phyloP scores from a whole-genome alignment of 2,329 filamentous ascomycete species.

The Pseudopyrenochaeta lycopersici region DNA sequence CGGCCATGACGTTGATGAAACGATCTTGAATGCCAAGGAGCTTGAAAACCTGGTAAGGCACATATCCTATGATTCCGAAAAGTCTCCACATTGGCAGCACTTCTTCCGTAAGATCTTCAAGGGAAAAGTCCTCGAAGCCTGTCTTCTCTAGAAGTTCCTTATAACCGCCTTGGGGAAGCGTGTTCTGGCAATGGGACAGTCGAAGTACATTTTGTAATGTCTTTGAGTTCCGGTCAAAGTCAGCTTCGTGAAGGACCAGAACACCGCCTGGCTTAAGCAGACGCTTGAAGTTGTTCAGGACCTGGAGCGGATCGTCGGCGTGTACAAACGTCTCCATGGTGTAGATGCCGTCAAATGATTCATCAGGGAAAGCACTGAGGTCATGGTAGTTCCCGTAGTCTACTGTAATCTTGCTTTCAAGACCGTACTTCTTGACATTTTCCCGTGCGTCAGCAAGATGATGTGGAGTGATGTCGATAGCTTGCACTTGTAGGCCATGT shows the following conservation, averaged over 20 bases:
- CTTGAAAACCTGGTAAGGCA: conserved; percentile 56
- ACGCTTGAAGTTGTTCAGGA: conserved; percentile 58
- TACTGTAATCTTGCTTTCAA: too few species aligned
- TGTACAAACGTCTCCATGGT: too few species aligned
- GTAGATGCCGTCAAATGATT: too few species aligned
- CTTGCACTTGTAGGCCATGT: conserved; percentile 47
- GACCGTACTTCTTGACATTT: too few species aligned
- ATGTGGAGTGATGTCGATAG: conserved; percentile 62
- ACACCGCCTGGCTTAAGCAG: conserved; percentile 59
- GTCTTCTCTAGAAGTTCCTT: conserved; percentile 48
- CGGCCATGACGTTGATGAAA: conserved; percentile 62
- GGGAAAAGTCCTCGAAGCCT: too few species aligned
- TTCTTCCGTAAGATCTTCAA: too few species aligned
- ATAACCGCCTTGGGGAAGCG: conserved; percentile 49
- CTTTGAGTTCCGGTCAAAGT: conserved; percentile 20
- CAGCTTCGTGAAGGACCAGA: conserved; percentile 55
- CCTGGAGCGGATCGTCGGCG: conserved; percentile 56
- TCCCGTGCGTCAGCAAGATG: too few species aligned
- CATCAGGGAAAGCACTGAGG: too few species aligned
- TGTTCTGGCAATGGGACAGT: conserved; percentile 36
- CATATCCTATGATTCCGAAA: too few species aligned
- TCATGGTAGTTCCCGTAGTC: too few species aligned
- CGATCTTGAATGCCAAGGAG: conserved; percentile 55
- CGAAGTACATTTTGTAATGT: too few species aligned
- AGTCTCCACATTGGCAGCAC: too few species aligned